Evolutionary conservation across 2,329 filamentous ascomycete genomes (phyloP), one percentile per base, ranked within the genome.

Genomic region (Pyrenochaeta sp.): DNA sequence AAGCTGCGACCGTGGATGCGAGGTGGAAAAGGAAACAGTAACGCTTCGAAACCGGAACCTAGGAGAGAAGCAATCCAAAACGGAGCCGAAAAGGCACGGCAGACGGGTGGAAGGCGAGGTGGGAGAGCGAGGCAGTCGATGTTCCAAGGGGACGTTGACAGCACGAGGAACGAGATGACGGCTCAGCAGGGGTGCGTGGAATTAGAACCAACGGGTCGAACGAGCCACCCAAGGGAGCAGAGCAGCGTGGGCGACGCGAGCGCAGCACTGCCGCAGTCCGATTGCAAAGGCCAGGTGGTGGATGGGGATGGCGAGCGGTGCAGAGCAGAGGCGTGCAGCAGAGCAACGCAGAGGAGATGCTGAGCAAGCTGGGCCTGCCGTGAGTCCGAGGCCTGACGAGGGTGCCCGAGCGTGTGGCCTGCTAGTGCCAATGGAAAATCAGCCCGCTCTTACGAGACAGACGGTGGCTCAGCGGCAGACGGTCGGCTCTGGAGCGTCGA

Each of bases 401-500:
- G 41, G 41, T 26, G 45, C 39, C 48, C 52, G 52, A 48, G 46
- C 43, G 51, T 48, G n/a, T n/a, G 41, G 44, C 45, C 26, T 31
- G 32, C 20, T 26, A 22, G 35, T 34, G 34, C 28, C 44, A 26
- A 15, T 19, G n/a, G 26, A 42, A 35, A 42, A 37, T 48, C 48
- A 55, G 54, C 41, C 48, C 51, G 54, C 51, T 39, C 34, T 48
- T 47, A 24, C 52, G 55, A 56, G 45, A 52, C 48, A 50, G 48
- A 35, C 46, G 27, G 49, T 48, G 49, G 52, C 49, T 54, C 52
- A 53, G 48, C 44, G 39, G 44, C 46, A 39, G 46, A 50, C 53
- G 51, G 55, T 51, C 49, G 49, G 44, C 48, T 46, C 56, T 54
- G 53, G 49, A 51, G 48, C 43, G n/a, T n/a, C n/a, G n/a, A 26